phyloP scores from a whole-genome alignment of 306 rosid genomes.

The Fragaria ananassa region DNA sequence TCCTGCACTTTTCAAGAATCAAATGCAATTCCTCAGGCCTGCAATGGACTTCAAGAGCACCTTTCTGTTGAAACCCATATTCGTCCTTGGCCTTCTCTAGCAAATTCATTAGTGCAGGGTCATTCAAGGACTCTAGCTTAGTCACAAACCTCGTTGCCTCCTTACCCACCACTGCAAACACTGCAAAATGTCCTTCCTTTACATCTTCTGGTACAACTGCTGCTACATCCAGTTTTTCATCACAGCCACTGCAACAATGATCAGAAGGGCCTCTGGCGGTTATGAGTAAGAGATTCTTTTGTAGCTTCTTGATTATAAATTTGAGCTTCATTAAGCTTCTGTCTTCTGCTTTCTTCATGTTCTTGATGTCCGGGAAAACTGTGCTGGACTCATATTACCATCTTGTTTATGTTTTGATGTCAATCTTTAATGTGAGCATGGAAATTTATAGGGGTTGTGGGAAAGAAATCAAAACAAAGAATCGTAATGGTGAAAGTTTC shows the following conservation, averaged over 20 bases:
- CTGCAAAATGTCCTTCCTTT: slow-evolving; percentile 55
- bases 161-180: slow-evolving; percentile 51
- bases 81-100: slow-evolving; percentile 59
- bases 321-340: slow-evolving; percentile 24
- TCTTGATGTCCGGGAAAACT: slow-evolving; percentile 17
- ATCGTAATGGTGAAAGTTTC: neutral
- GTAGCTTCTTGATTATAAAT: slow-evolving; percentile 28
- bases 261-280: slow-evolving; percentile 27
- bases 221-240: slow-evolving; percentile 23
- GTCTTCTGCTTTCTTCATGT: slow-evolving; percentile 6
- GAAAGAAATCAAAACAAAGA: neutral
- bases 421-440: neutral
- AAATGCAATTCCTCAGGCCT: slow-evolving; percentile 48
- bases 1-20: slow-evolving; percentile 40
- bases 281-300: slow-evolving; percentile 37
- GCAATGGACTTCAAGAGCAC: slow-evolving; percentile 66
- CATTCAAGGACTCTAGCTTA: slow-evolving; percentile 42
- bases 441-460: neutral
- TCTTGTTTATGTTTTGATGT: neutral
- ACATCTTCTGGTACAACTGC: slow-evolving; percentile 35
- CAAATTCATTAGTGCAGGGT: slow-evolving; percentile 53
- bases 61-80: slow-evolving; percentile 56
- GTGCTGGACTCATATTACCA: neutral
- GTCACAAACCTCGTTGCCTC: slow-evolving; percentile 51
- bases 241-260: slow-evolving; percentile 4